Evolutionary conservation across 164 flowering plant genomes (phyloP), one percentile per base, ranked within the genome.

Genomic region (Akebia trifoliata): DNA sequence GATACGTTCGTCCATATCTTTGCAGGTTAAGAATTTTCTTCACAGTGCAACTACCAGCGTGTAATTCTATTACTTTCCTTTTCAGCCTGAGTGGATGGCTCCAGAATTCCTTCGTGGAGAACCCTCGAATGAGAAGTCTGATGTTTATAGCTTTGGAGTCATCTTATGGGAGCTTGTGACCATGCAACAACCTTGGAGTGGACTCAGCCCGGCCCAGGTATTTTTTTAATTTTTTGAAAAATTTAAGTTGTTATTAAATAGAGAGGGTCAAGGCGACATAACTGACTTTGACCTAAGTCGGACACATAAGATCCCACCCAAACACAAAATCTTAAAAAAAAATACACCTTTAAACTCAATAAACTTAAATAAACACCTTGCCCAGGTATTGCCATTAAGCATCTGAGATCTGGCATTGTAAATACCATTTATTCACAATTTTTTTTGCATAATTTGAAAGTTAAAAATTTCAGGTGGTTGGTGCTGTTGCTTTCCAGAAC

Each of bases 1-100:
- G 69, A 61, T 62, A 35, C 50, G 60, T 59, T 54, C 48, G 63
- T 67, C 34, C 62, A 65, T 47, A 45, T 66, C 43, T 68, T 58
- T 69, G 76, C 72, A 69, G 70, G 68, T 72, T 63, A 59, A 62
- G 36, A 39, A 8, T 67, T 42, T 69, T 47, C 57, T 70, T 54
- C 22, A 26, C 69, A 45, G 49, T 57, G 52, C 66, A 56, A 62
- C 69, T 57, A 57, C 57, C 63, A 57, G 39, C 70, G 61, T 56
- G 65, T 72, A 70, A 76, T 63, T 67, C 57, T 69, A 29, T 67
- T 68, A 43, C 35, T 71, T 76, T 67, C 63, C 51, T 39, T 74
- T 78, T 71, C 86, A 92, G 98, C 98, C 98, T 10, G 98, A 89
- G 75, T 92, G 98, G 98, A 92, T 92, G 98, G 98, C 96, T 68